phyloP scores from a whole-genome alignment of 2,329 filamentous ascomycete genomes.

The Fulvia fulva region DNA sequence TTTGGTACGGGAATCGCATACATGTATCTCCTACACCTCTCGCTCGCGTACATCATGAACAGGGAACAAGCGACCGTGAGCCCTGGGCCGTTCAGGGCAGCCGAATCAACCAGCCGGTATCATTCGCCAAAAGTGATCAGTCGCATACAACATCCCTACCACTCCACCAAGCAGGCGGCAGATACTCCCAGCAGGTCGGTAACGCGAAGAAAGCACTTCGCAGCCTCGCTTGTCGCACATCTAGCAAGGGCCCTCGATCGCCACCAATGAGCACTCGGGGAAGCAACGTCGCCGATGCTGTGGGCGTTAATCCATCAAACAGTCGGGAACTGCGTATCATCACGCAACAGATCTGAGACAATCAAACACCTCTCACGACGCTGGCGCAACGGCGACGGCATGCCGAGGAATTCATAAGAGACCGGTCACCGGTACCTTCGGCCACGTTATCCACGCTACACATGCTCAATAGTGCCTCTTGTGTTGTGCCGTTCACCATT shows the following conservation, averaged over 20 bases:
- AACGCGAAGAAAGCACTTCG: not conserved
- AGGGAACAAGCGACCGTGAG: not conserved
- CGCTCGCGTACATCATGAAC: not conserved
- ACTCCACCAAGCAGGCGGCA: conserved; percentile 4
- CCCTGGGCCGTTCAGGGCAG: not conserved
- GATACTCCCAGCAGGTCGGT: not conserved
- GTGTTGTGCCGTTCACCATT: not conserved
- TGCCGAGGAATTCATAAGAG: not conserved
- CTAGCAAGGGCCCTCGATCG: not conserved
- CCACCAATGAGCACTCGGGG: not conserved
- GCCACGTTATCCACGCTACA: conserved; percentile 12
- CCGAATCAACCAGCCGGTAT: not conserved
- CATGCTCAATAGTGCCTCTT: conserved; percentile 1
- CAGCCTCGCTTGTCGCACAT: conserved; percentile 12
- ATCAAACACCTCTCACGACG: no score
- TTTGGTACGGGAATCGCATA: not conserved
- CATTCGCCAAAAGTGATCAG: conserved; percentile 2
- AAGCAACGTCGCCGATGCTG: not conserved
- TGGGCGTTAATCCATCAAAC: not conserved
- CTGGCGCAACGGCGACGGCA: no score
- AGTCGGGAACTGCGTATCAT: not conserved
- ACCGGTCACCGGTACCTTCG: not conserved
- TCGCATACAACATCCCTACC: conserved; percentile 2
- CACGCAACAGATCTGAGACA: not conserved
- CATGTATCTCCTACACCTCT: no score